phyloP scores from a whole-genome alignment of 2,329 filamentous ascomycete species.

The Cercospora zeina region DNA sequence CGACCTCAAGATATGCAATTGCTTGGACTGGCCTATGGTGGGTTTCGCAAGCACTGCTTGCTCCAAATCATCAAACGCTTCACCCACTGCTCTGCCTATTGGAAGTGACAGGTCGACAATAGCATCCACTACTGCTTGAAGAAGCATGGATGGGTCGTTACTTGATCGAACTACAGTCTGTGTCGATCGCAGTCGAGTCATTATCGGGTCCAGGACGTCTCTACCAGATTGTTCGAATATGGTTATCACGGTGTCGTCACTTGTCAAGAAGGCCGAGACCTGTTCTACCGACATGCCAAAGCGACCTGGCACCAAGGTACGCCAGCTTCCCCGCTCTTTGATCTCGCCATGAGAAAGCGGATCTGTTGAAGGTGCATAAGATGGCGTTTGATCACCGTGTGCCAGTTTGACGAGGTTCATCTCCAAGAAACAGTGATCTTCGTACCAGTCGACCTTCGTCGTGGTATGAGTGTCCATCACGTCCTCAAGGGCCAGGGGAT shows the following conservation, averaged over 20 bases:
- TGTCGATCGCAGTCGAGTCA: conserved; percentile 68
- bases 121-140: conserved; percentile 85
- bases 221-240: conserved; percentile 88
- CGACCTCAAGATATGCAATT: conserved; percentile 67
- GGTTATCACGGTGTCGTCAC: conserved; percentile 84
- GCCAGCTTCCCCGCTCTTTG: conserved; percentile 20
- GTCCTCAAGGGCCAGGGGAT: conserved; percentile 83
- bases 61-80: conserved; percentile 82
- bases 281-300: conserved; percentile 72
- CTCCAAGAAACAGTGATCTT: conserved; percentile 51
- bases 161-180: conserved; percentile 82
- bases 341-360: conserved; percentile 18
- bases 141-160: conserved; percentile 83
- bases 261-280: conserved; percentile 82
- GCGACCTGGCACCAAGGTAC: conserved; percentile 24
- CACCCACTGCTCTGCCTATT: conserved; percentile 78
- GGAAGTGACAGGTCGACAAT: conserved; percentile 89
- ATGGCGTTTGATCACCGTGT: conserved; percentile 59
- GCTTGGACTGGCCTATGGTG: conserved; percentile 72
- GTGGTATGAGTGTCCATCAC: conserved; percentile 78
- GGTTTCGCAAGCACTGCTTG: conserved; percentile 81
- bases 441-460: conserved; percentile 87
- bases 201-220: conserved; percentile 79
- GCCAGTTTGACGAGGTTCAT: conserved; percentile 66
- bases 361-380: conserved; percentile 3